Conservation (phyloP, 495 filamentous ascomycete species). For the Podospora anserina region DNA sequence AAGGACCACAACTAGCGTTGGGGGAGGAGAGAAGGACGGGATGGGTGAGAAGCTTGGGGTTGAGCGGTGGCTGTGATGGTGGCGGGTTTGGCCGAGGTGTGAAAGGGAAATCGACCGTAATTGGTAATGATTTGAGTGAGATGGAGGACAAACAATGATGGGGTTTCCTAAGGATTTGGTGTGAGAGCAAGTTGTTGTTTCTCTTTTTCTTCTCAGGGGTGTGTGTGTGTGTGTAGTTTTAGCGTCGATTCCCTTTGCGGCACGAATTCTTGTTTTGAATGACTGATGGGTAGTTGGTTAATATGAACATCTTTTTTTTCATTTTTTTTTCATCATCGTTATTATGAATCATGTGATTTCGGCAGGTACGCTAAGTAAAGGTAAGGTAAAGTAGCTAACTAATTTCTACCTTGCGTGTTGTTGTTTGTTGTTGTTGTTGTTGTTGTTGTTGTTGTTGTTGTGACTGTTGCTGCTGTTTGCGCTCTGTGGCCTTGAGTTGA, state of each 20-base stretch:
- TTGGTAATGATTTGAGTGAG: conserved; percentile 16
- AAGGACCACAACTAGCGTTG: neutral
- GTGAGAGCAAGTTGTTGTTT: neutral
- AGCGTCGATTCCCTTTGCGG: neutral
- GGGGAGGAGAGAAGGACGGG: neutral
- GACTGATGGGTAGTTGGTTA: neutral
- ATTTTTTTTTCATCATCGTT: neutral
- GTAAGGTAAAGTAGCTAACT: neutral
- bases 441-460: neutral
- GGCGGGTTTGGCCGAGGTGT: neutral
- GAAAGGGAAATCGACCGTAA: conserved; percentile 4
- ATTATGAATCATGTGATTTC: neutral
- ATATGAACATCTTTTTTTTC: neutral
- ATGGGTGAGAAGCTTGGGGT: neutral
- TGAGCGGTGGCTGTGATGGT: neutral
- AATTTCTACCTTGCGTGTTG: neutral
- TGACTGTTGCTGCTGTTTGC: neutral
- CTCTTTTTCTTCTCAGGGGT: neutral
- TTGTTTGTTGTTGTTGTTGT: neutral
- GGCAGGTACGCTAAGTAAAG: too few relatives aligned
- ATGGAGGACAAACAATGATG: neutral
- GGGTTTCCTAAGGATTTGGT: neutral
- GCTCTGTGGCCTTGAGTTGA: conserved; percentile 32
- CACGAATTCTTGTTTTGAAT: neutral
- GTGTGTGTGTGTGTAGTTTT: neutral